Conservation (phyloP, 1,284 basidiomycete species). For the Athelia sp. region DNA sequence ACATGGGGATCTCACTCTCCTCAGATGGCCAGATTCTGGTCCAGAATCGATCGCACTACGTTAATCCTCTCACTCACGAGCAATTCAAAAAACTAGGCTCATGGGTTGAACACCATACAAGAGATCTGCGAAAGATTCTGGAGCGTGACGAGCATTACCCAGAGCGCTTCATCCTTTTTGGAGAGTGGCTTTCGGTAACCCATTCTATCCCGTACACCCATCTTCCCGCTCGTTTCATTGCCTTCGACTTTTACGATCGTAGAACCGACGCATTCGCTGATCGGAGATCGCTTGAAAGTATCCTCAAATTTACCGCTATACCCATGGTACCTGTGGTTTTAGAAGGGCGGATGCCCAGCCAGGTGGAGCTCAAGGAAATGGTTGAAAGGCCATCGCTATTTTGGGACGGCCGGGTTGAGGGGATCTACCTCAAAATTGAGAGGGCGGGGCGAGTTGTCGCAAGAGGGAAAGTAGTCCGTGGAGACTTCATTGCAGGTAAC, state of each 20-base stretch:
- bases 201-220: slow-evolving; percentile 54
- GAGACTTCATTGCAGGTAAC: slow-evolving; percentile 60
- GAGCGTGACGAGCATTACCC: slow-evolving; percentile 42
- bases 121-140: slow-evolving; percentile 38
- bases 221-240: slow-evolving; percentile 51
- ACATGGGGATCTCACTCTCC: slow-evolving; percentile 60
- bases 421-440: slow-evolving; percentile 57
- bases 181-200: slow-evolving; percentile 60
- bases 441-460: slow-evolving; percentile 31
- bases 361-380: slow-evolving; percentile 35
- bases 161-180: slow-evolving; percentile 54
- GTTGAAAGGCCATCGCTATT: slow-evolving; percentile 40
- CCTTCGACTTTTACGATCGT: slow-evolving; percentile 58
- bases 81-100: slow-evolving; percentile 54
- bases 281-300: slow-evolving; percentile 26
- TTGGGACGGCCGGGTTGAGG: slow-evolving; percentile 49
- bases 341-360: slow-evolving; percentile 33
- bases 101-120: slow-evolving; percentile 46
- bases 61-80: slow-evolving; percentile 46
- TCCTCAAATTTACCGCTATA: slow-evolving; percentile 37
- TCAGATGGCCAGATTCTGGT: slow-evolving; percentile 40
- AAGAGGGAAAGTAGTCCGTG: slow-evolving; percentile 54
- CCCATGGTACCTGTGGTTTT: slow-evolving; percentile 39
- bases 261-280: slow-evolving; percentile 36
- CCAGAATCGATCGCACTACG: slow-evolving; percentile 63